Percentiles rank a stretch among this genome's conserved stretches.
Conservation (phyloP, 495 filamentous ascomycete genomes). For the Aspergillus olivimuriae region DNA sequence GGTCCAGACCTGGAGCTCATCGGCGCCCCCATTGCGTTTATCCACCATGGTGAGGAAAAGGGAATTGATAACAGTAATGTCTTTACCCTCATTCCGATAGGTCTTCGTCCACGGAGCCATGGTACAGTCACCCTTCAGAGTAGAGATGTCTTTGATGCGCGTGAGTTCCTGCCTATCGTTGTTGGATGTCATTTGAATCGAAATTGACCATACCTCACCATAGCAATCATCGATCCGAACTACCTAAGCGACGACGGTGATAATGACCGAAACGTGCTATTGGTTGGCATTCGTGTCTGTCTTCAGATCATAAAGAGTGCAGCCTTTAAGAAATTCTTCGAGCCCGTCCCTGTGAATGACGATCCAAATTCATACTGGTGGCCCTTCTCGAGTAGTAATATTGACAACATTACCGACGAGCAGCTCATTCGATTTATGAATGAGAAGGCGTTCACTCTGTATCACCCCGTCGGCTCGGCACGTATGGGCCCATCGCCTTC, state of each 20-base stretch:
- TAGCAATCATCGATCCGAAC: conserved; percentile 21
- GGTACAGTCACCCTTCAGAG: conserved; percentile 15
- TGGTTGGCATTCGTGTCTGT: conserved; percentile 13
- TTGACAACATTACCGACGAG: conserved; percentile 18
- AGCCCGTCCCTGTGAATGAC: conserved; percentile 12
- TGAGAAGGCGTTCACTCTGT: conserved; percentile 20
- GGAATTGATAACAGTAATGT: conserved; percentile 7
- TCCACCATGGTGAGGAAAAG: conserved; percentile 18
- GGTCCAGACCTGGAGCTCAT: conserved; percentile 18
- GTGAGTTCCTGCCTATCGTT: conserved; percentile 5
- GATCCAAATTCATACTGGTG: conserved; percentile 17
- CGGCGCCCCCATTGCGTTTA: conserved; percentile 15
- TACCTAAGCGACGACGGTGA: conserved; percentile 13
- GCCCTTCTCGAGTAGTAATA: conserved; percentile 18
- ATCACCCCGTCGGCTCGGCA: conserved; percentile 19
- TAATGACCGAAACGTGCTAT: conserved; percentile 16
- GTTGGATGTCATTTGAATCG: background rate
- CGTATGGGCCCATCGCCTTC: conserved; percentile 15
- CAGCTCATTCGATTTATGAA: conserved; percentile 17
- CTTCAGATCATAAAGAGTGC: conserved; percentile 14
- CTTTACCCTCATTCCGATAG: conserved; percentile 12
- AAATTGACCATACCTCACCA: background rate
- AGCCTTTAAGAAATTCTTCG: conserved; percentile 14
- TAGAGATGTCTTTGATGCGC: conserved; percentile 13
- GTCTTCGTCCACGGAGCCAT: conserved; percentile 15